Conservation (phyloP, 345 rosid species). For the Theobroma cacao region DNA sequence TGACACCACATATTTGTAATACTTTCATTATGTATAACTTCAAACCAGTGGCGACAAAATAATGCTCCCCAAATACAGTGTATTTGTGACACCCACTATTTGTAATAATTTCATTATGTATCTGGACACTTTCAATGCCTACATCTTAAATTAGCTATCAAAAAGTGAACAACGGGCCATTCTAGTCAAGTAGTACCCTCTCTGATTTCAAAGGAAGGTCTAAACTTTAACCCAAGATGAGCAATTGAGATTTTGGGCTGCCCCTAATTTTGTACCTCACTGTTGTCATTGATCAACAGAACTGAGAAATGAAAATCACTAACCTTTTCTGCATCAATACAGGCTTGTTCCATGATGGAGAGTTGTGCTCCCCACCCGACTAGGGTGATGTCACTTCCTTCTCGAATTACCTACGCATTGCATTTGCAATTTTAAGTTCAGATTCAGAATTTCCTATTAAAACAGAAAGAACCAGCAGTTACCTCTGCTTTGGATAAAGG, state of each 20-base stretch:
- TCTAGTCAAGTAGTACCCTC: not conserved
- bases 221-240: not conserved
- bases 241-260: not conserved
- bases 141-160: not conserved
- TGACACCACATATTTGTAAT: not conserved
- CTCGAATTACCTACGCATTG: constrained; percentile 59
- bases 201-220: not conserved
- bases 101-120: not conserved
- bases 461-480: not conserved
- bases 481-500: constrained; percentile 94
- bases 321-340: constrained; percentile 74
- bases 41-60: too few species aligned
- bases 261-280: not conserved
- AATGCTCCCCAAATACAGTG: too few species aligned
- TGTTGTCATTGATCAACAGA: not conserved
- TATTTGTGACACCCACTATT: too few species aligned
- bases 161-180: not conserved
- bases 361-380: constrained; percentile 99
- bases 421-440: constrained; percentile 16
- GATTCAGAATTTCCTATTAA: constrained; percentile 9
- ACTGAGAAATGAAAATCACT: not conserved
- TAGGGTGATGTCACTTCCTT: constrained; percentile 84
- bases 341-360: constrained; percentile 81
- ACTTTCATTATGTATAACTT: not conserved
- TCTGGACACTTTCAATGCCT: not conserved